A percentile compares a stretch with the other conserved stretches of the same genome.
phyloP scores from a whole-genome alignment of 148 eudicot genomes.

The Nepenthes gracilis region DNA sequence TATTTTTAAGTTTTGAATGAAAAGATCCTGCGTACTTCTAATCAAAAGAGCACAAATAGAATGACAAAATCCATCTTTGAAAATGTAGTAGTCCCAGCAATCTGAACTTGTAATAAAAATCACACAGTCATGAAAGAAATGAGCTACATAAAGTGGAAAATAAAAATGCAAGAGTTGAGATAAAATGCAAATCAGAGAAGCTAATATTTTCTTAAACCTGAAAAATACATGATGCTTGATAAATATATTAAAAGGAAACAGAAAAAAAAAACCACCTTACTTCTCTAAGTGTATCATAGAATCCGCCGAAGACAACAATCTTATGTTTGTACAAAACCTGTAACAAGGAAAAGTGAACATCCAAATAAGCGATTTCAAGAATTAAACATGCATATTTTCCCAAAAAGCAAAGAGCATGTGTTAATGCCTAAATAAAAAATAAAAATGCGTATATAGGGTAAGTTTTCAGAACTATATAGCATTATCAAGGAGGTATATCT shows the following conservation, averaged over 20 bases:
- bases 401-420: not conserved
- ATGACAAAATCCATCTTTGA: no score
- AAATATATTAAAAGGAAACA: constrained; percentile 3
- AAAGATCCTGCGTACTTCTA: no score
- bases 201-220: not conserved
- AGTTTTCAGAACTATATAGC: no score
- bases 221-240: constrained; percentile 1
- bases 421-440: not conserved
- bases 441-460: not conserved
- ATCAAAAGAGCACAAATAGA: no score
- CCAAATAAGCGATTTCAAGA: constrained; percentile 1
- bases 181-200: no score
- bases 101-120: no score
- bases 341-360: constrained; percentile 8
- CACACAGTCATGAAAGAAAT: no score
- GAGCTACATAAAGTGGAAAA: no score
- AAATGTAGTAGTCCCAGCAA: no score
- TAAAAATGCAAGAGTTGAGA: no score
- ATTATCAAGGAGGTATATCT: no score
- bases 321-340: constrained; percentile 98
- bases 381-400: not conserved
- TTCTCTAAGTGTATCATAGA: constrained; percentile 98
- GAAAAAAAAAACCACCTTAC: constrained; percentile 56
- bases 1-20: no score
- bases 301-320: constrained; percentile 93